phyloP scores from a whole-genome alignment of 805 yeast genomes.

The Saccharomycopsis fermentans region DNA sequence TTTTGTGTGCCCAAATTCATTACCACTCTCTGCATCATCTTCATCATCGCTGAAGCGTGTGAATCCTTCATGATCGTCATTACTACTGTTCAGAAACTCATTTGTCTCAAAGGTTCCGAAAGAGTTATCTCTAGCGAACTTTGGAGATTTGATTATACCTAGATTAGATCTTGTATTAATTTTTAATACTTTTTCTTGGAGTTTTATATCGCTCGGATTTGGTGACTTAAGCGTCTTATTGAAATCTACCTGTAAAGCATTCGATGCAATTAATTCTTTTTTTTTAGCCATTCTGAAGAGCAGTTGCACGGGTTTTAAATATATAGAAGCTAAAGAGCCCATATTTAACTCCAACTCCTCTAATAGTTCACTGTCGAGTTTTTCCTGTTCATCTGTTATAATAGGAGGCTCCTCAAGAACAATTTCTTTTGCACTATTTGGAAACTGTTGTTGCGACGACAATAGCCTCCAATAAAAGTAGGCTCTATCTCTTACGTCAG shows the following conservation, averaged over 20 bases:
- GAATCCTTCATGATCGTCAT: background rate
- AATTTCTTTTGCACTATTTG: slow-evolving; percentile 38
- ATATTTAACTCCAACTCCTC: slow-evolving; percentile 78
- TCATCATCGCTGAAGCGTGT: background rate
- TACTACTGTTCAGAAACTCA: background rate
- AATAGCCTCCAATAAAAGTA: slow-evolving; percentile 77
- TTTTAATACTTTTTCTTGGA: slow-evolving; percentile 10
- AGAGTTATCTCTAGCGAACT: background rate
- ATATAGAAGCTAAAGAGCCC: slow-evolving; percentile 76
- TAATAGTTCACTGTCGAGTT: slow-evolving; percentile 54
- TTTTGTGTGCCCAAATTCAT: background rate
- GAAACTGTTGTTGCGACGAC: slow-evolving; percentile 35
- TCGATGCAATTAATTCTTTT: slow-evolving; percentile 39
- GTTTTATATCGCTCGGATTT: background rate
- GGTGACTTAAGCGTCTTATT: slow-evolving; percentile 5
- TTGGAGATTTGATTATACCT: slow-evolving; percentile 17
- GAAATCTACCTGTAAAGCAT: slow-evolving; percentile 30
- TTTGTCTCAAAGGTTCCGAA: background rate
- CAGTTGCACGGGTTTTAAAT: slow-evolving; percentile 71
- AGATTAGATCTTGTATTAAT: slow-evolving; percentile 11
- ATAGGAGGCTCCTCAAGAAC: slow-evolving; percentile 52
- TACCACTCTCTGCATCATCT: background rate
- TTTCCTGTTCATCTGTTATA: slow-evolving; percentile 57
- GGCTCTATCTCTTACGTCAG: slow-evolving; percentile 82
- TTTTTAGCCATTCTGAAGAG: slow-evolving; percentile 61